Evolutionary conservation across 306 rosid genomes (phyloP).

Genomic region (Quercus alba): DNA sequence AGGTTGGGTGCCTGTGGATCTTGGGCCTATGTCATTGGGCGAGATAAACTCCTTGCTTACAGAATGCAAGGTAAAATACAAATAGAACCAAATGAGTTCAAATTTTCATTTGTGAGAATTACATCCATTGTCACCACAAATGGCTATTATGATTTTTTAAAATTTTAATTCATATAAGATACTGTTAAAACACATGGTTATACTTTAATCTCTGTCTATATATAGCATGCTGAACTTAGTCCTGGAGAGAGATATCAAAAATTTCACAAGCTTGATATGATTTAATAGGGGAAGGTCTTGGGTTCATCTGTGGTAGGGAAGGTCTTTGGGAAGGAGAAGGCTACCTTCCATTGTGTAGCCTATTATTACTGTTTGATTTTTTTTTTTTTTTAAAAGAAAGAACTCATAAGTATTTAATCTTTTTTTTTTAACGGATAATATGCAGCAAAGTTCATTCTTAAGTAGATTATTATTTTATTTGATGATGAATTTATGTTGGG

Average conservation of each 20-base stretch:
- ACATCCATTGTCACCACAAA: not conserved
- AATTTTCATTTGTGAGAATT: not conserved
- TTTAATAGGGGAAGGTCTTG: not conserved
- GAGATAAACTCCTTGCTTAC: conserved; percentile 58
- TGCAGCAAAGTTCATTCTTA: conserved; percentile 9
- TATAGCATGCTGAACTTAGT: not conserved
- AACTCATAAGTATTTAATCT: not conserved
- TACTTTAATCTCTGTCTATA: not conserved
- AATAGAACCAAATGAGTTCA: not conserved
- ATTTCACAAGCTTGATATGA: conserved; percentile 12
- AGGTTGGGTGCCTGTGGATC: conserved; percentile 86
- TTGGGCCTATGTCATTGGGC: conserved; percentile 70
- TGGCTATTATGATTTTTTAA: not conserved
- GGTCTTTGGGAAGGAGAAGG: not conserved
- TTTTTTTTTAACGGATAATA: not conserved
- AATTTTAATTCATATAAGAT: too few relatives aligned
- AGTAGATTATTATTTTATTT: not conserved
- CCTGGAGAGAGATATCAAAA: not conserved
- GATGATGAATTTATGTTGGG: not conserved
- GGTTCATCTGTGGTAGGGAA: not conserved
- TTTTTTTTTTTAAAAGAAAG: too few relatives aligned
- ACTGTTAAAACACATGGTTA: not conserved
- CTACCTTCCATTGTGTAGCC: not conserved
- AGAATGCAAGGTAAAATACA: conserved; percentile 56
- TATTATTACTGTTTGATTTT: not conserved